These are phyloP conservation scores for Microsporum audouinii DNA, from an alignment of 2,329 filamentous ascomycete species.

Conservation along the genomic window DNA sequence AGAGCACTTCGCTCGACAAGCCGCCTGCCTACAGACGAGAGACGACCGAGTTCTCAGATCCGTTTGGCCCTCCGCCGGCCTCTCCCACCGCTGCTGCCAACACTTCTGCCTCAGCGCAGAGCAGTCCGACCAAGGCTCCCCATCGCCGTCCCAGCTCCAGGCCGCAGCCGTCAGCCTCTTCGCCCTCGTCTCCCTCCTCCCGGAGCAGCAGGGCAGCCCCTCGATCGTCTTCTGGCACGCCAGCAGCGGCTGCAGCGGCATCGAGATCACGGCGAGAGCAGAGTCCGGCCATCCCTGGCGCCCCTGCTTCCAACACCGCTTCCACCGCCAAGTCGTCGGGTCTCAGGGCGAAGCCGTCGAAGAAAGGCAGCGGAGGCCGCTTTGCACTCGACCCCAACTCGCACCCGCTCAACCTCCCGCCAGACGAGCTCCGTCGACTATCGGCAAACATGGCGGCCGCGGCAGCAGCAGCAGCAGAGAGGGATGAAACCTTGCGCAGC, in stretches of 20 bases:
- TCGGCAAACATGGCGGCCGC: slow-evolving; percentile 44
- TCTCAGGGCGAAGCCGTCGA: background rate
- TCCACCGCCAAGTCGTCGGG: background rate
- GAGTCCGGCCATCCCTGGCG: background rate
- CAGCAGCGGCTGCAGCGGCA: background rate
- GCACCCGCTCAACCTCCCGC: slow-evolving; percentile 81
- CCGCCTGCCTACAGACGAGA: background rate
- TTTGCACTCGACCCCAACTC: slow-evolving; percentile 42
- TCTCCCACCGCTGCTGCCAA: background rate
- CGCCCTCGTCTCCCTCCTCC: background rate
- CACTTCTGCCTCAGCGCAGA: background rate
- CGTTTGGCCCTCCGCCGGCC: background rate
- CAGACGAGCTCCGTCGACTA: slow-evolving; percentile 72
- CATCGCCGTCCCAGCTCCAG: background rate
- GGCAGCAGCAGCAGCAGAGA: slow-evolving; percentile 15
- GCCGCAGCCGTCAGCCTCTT: background rate
- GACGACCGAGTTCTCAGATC: background rate
- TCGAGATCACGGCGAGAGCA: background rate
- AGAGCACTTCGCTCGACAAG: background rate
- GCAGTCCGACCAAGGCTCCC: slow-evolving; percentile 2
- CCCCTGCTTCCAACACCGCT: background rate
- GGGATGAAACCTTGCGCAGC: slow-evolving; percentile 29
- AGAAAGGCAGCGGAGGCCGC: background rate
- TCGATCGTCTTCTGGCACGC: background rate
- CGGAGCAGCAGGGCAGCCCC: background rate